These are phyloP conservation scores for Rubroboletus pulcherrimus DNA, from an alignment of 768 basidiomycete genomes.

Conservation along the genomic window DNA sequence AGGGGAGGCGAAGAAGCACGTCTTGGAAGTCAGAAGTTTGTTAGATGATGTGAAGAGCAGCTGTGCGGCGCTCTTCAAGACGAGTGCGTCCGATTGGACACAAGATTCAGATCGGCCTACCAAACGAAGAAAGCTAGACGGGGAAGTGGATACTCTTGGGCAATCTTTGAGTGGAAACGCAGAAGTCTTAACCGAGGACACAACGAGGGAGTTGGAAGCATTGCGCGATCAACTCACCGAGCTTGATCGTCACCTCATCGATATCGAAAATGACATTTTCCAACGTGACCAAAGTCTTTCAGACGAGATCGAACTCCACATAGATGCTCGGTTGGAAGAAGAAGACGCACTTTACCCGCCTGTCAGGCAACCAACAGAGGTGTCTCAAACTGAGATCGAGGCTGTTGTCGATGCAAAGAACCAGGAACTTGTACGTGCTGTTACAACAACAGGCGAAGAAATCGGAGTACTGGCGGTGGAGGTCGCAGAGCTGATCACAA, in stretches of 20 bases:
- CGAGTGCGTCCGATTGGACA: constrained; percentile 7
- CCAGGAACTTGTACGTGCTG: constrained; percentile 12
- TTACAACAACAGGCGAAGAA: constrained; percentile 25
- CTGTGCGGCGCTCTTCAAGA: constrained; percentile 21
- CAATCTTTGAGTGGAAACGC: neutral
- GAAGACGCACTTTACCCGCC: constrained; percentile 23
- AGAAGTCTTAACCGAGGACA: neutral
- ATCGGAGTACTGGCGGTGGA: constrained; percentile 31
- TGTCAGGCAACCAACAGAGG: constrained; percentile 12
- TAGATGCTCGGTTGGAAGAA: constrained; percentile 30
- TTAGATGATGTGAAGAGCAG: constrained; percentile 23
- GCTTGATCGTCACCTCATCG: constrained; percentile 28
- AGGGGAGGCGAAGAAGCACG: constrained; percentile 27
- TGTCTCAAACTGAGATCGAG: constrained; percentile 23
- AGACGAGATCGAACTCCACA: constrained; percentile 28
- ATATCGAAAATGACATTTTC: constrained; percentile 35
- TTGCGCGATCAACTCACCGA: constrained; percentile 28
- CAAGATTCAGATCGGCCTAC: constrained; percentile 22
- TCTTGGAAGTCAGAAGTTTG: constrained; percentile 28
- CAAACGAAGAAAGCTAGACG: constrained; percentile 27
- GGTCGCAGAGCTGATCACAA: constrained; percentile 31
- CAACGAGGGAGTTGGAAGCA: constrained; percentile 20
- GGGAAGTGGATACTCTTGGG: neutral
- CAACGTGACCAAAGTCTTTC: constrained; percentile 32
- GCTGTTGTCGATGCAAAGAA: constrained; percentile 24